A percentile compares a stretch with the other conserved stretches of the same genome.
Conservation (phyloP, 1,284 basidiomycete genomes). For the Blastosporella zonata region DNA sequence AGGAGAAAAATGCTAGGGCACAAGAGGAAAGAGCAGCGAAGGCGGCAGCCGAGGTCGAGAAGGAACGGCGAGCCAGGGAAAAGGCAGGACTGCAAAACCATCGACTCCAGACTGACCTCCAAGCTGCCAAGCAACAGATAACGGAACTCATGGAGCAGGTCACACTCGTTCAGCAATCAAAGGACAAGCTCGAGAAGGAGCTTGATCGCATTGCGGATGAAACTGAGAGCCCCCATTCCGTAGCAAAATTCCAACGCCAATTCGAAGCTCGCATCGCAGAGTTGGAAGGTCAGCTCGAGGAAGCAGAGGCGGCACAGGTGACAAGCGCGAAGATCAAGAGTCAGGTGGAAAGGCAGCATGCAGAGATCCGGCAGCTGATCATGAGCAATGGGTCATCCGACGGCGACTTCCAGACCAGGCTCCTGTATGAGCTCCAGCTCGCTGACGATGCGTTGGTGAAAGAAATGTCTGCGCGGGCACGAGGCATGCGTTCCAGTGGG, state of each 20-base stretch:
- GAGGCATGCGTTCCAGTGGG: constrained; percentile 25
- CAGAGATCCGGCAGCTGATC: constrained; percentile 65
- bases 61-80: constrained; percentile 63
- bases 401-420: constrained; percentile 58
- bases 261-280: constrained; percentile 65
- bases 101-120: constrained; percentile 59
- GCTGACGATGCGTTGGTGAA: constrained; percentile 62
- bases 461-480: constrained; percentile 44
- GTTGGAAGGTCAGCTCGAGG: constrained; percentile 63
- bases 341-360: constrained; percentile 65
- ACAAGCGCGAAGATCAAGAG: constrained; percentile 58
- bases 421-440: constrained; percentile 67
- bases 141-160: constrained; percentile 55
- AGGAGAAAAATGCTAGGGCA: constrained; percentile 61
- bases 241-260: constrained; percentile 60
- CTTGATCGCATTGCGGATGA: constrained; percentile 66
- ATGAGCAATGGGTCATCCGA: constrained; percentile 57
- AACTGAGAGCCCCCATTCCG: constrained; percentile 49
- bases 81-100: constrained; percentile 58
- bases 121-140: constrained; percentile 49
- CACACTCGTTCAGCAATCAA: constrained; percentile 52
- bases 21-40: constrained; percentile 59
- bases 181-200: constrained; percentile 67
- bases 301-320: constrained; percentile 47
- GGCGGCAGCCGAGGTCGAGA: constrained; percentile 58